A percentile compares a stretch with the other conserved stretches of the same genome.
Conservation (phyloP, 371 early-diverging fungal genomes). For the Gilbertella persicaria region DNA sequence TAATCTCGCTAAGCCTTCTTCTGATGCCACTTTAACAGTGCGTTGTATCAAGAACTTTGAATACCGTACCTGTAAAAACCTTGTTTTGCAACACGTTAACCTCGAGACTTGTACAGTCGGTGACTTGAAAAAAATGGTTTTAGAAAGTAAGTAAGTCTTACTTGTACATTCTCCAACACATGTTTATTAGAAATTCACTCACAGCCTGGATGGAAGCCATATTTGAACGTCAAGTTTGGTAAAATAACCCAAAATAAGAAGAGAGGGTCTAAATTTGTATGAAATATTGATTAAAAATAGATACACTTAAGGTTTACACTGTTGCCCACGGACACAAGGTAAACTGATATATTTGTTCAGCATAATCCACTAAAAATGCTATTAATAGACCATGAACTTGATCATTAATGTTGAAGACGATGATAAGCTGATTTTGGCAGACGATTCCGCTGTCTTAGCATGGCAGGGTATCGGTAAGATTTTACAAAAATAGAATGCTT, state of each 20-base stretch:
- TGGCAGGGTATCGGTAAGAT: constrained; percentile 66
- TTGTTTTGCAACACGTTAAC: constrained; percentile 75
- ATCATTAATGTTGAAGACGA: constrained; percentile 87
- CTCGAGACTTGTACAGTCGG: constrained; percentile 68
- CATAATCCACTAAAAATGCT: neutral
- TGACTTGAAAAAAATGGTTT: constrained; percentile 65
- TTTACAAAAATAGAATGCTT: neutral
- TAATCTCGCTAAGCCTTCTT: constrained; percentile 55
- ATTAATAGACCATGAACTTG: constrained; percentile 68
- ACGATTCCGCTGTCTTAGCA: constrained; percentile 63
- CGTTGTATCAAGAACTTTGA: constrained; percentile 90
- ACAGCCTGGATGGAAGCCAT: constrained; percentile 74
- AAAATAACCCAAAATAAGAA: too few relatives aligned
- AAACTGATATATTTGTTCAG: constrained; percentile 4
- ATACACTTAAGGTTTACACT: constrained; percentile 86
- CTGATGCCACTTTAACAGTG: constrained; percentile 75
- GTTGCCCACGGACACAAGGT: constrained; percentile 86
- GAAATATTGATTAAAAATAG: constrained; percentile 34
- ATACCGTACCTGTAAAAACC: constrained; percentile 83
- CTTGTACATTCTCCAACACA: neutral
- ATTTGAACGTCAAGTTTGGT: constrained; percentile 68
- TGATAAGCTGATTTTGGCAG: constrained; percentile 61
- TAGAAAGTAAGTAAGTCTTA: constrained; percentile 59
- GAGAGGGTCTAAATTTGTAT: neutral
- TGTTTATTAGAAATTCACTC: constrained; percentile 57